phyloP scores from a whole-genome alignment of 1,139 yeast species.

The Magnusiomyces fungicola region DNA sequence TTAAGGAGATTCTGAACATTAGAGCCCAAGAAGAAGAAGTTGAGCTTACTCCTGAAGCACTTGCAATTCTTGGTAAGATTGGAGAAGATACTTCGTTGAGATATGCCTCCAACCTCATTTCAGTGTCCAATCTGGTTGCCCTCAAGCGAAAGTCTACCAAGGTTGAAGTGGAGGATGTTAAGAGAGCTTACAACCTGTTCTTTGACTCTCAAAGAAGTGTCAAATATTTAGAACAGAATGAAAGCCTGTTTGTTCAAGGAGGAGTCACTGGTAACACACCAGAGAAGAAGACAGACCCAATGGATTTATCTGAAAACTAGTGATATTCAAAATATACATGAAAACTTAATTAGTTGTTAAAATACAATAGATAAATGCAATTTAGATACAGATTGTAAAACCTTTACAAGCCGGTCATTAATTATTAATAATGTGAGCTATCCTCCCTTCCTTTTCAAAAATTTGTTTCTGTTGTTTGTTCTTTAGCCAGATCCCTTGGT shows the following conservation, averaged over 20 bases:
- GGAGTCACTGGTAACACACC: neutral
- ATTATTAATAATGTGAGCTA: too few species aligned
- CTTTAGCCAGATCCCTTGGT: slow-evolving; percentile 17
- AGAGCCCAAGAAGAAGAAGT: slow-evolving; percentile 97
- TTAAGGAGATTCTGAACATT: slow-evolving; percentile 75
- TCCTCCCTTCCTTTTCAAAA: too few species aligned
- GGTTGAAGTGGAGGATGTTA: slow-evolving; percentile 78
- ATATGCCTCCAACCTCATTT: slow-evolving; percentile 84
- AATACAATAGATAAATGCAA: too few species aligned
- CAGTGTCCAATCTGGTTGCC: slow-evolving; percentile 82
- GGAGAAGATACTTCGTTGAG: slow-evolving; percentile 90
- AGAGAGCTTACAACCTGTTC: slow-evolving; percentile 80
- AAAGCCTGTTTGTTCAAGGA: slow-evolving; percentile 19
- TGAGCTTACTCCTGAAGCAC: slow-evolving; percentile 73
- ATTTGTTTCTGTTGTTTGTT: too few species aligned
- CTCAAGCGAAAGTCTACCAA: slow-evolving; percentile 63
- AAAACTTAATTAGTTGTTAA: too few species aligned
- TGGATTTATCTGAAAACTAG: slow-evolving; percentile 14
- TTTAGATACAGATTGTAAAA: too few species aligned
- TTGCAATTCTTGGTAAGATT: slow-evolving; percentile 83
- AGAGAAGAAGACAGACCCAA: neutral
- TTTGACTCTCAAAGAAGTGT: slow-evolving; percentile 86
- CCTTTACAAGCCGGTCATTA: too few species aligned
- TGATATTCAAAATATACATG: too few species aligned
- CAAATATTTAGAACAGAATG: slow-evolving; percentile 28